phyloP scores from a whole-genome alignment of 2,329 filamentous ascomycete species.

The Sarocladium kiliense region DNA sequence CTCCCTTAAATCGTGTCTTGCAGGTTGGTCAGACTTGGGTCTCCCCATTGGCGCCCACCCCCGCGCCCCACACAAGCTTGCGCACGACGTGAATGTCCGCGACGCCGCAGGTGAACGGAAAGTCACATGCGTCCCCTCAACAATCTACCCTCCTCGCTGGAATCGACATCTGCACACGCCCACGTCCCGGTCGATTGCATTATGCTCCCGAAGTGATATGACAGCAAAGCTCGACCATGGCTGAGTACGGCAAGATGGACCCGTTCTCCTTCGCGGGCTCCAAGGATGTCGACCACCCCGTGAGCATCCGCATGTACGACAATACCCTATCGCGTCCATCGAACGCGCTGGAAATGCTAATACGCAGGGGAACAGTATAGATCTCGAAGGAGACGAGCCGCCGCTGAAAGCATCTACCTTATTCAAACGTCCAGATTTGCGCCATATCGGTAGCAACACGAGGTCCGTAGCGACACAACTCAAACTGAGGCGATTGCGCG shows the following conservation, averaged over 20 bases:
- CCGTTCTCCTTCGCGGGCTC: slow-evolving; percentile 94
- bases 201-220: slow-evolving; percentile 21
- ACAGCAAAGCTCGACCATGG: slow-evolving; percentile 21
- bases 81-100: background rate
- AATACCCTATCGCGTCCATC: no score
- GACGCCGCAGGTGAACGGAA: background rate
- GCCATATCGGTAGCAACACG: slow-evolving; percentile 81
- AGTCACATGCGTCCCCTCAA: background rate
- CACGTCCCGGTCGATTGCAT: background rate
- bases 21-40: no score
- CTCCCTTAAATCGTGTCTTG: no score
- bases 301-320: slow-evolving; percentile 59
- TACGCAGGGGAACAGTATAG: slow-evolving; percentile 31
- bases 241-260: slow-evolving; percentile 63
- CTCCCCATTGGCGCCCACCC: background rate
- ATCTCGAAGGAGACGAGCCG: slow-evolving; percentile 40
- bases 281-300: slow-evolving; percentile 70
- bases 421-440: slow-evolving; percentile 70
- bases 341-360: slow-evolving; percentile 14
- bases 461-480: slow-evolving; percentile 41
- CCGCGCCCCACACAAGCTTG: slow-evolving; percentile 6
- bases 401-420: slow-evolving; percentile 58
- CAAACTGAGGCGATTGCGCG: background rate
- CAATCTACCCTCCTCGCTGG: background rate
- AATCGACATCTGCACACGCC: background rate